A percentile compares a stretch with the other conserved stretches of the same genome.
These are phyloP conservation scores for Pachysandra terminalis DNA, from an alignment of 164 flowering plant genomes.

Conservation along the genomic window DNA sequence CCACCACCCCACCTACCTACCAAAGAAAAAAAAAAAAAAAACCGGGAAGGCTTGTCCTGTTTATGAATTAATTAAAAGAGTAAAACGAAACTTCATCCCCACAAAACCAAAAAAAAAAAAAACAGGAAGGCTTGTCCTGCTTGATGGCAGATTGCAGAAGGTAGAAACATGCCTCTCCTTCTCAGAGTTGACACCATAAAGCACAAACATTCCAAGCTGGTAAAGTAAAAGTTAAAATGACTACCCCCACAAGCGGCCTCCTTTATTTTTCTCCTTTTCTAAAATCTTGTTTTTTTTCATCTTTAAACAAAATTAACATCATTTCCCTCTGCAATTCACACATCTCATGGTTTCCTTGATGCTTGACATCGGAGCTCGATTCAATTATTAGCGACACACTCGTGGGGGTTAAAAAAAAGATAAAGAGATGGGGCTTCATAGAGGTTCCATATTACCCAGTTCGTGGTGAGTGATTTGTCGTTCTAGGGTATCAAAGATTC, in stretches of 20 bases:
- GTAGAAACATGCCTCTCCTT: slow-evolving; percentile 8
- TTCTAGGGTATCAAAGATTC: neutral
- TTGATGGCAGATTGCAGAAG: slow-evolving; percentile 15
- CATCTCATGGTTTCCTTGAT: slow-evolving; percentile 55
- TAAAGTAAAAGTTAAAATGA: slow-evolving; percentile 18
- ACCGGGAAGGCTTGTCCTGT: slow-evolving; percentile 4
- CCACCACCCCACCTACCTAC: too few species aligned
- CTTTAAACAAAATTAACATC: slow-evolving; percentile 19
- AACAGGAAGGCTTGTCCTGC: slow-evolving; percentile 4
- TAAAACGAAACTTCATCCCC: too few species aligned
- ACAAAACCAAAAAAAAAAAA: slow-evolving; percentile 1
- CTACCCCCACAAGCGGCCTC: slow-evolving; percentile 11
- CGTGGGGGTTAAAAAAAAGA: slow-evolving; percentile 13
- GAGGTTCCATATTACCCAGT: slow-evolving; percentile 2
- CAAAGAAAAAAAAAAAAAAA: slow-evolving; percentile 1
- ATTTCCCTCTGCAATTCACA: slow-evolving; percentile 23
- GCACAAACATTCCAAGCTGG: slow-evolving; percentile 22
- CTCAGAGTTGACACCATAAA: slow-evolving; percentile 14
- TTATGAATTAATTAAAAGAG: too few species aligned
- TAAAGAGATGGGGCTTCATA: slow-evolving; percentile 19
- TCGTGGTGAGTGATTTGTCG: neutral
- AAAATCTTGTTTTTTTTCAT: slow-evolving; percentile 5
- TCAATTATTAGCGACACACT: slow-evolving; percentile 37
- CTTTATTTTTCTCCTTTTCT: neutral
- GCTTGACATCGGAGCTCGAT: slow-evolving; percentile 49